Conservation (phyloP, 192 early-diverging fungal species). For the Neocallimastix lanati region DNA sequence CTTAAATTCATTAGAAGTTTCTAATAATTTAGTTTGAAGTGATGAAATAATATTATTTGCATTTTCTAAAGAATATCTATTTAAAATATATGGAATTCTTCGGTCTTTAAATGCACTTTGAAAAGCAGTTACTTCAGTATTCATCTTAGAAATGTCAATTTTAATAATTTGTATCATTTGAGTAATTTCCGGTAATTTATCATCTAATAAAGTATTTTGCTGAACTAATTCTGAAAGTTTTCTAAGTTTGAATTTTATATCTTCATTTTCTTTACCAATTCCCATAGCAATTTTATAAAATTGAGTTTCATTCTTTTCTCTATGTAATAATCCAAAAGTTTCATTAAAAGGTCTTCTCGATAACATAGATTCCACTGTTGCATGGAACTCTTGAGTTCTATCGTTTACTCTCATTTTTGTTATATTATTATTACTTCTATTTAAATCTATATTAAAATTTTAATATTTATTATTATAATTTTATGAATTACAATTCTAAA, state of each 20-base stretch:
- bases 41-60: constrained; percentile 76
- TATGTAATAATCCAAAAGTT: background rate
- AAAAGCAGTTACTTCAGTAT: background rate
- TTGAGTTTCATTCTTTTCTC: background rate
- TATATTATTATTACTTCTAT: too few relatives aligned
- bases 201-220: background rate
- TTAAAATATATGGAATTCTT: background rate
- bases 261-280: background rate
- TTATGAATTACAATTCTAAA: too few relatives aligned
- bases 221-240: background rate
- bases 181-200: background rate
- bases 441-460: too few relatives aligned
- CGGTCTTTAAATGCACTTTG: background rate
- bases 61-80: constrained; percentile 69
- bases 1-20: constrained; percentile 78
- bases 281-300: background rate
- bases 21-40: constrained; percentile 78
- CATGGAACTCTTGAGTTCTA: constrained; percentile 70
- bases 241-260: background rate
- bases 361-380: constrained; percentile 54
- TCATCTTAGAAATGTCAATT: background rate
- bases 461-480: too few relatives aligned
- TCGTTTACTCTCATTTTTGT: constrained; percentile 30
- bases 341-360: constrained; percentile 9
- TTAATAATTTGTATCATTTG: background rate